Evolutionary conservation across 1,284 basidiomycete species (phyloP).

Genomic region (Xerocomus nothofagi): DNA sequence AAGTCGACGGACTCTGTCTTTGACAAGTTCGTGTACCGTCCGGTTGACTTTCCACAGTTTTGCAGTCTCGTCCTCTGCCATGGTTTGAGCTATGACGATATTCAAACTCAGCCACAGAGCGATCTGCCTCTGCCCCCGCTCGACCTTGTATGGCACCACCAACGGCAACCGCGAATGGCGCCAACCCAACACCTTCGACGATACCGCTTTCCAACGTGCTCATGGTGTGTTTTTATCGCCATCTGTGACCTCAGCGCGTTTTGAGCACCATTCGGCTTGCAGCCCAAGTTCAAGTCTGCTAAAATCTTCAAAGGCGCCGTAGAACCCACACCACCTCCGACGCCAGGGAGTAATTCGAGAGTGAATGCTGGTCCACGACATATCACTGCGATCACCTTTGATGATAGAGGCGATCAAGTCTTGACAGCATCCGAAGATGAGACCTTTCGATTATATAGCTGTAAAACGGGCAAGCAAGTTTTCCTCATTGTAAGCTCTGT

Average conservation of each 20-base stretch:
- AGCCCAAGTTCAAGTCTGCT: conserved; percentile 82
- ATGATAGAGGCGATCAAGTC: conserved; percentile 85
- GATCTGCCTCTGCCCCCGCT: conserved; percentile 1
- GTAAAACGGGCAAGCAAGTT: conserved; percentile 90
- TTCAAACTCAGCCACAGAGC: conserved; percentile 34
- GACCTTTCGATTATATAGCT: conserved; percentile 86
- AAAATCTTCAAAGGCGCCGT: conserved; percentile 85
- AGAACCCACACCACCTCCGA: conserved; percentile 55
- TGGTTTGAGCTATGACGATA: conserved; percentile 33
- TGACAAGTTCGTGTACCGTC: conserved; percentile 95
- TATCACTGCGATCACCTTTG: conserved; percentile 88
- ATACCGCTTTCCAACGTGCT: conserved; percentile 42
- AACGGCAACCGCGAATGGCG: conserved; percentile 39
- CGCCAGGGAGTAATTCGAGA: conserved; percentile 44
- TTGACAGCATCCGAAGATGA: conserved; percentile 94
- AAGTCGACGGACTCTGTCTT: conserved; percentile 72
- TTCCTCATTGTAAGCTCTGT: conserved; percentile 23
- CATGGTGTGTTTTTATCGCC: conserved; percentile 43
- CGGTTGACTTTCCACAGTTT: conserved; percentile 95
- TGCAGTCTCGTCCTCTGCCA: conserved; percentile 76
- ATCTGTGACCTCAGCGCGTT: neutral
- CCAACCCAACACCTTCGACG: conserved; percentile 29
- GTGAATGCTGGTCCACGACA: conserved; percentile 54
- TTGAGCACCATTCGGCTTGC: conserved; percentile 5
- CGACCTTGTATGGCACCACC: conserved; percentile 23